Evolutionary conservation across 2,329 filamentous ascomycete species (phyloP).

Genomic region (Acrodontium crateriforme): DNA sequence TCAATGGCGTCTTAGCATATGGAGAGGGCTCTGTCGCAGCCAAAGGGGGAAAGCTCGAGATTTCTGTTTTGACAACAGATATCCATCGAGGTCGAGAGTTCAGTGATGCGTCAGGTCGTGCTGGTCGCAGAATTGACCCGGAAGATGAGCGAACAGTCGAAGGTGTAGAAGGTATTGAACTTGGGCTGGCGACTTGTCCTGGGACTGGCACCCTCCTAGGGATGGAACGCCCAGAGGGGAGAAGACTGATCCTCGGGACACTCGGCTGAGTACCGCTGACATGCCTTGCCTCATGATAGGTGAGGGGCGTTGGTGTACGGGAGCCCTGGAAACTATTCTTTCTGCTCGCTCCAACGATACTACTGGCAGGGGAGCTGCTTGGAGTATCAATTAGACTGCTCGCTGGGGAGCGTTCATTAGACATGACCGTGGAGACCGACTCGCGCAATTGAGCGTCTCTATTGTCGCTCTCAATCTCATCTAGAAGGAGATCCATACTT

Average conservation of each 20-base stretch:
- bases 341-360: conserved; percentile 41
- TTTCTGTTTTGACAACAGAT: conserved; percentile 8
- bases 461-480: conserved; percentile 48
- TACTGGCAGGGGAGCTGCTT: conserved; percentile 51
- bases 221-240: not conserved
- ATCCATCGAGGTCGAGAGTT: conserved; percentile 15
- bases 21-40: conserved; percentile 21
- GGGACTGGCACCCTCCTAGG: not conserved
- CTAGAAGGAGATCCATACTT: conserved; percentile 60
- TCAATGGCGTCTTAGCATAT: conserved; percentile 19
- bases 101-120: conserved; percentile 3
- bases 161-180: conserved; percentile 1
- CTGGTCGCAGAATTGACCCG: conserved; percentile 1
- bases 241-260: not conserved
- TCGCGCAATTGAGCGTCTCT: conserved; percentile 67
- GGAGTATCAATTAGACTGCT: conserved; percentile 38
- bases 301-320: conserved; percentile 27
- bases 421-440: conserved; percentile 84
- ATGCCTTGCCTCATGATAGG: conserved; percentile 12
- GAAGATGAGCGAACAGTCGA: conserved; percentile 1
- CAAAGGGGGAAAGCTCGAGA: conserved; percentile 19
- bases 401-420: conserved; percentile 50
- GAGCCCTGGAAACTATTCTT: conserved; percentile 34
- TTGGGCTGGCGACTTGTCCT: not conserved
- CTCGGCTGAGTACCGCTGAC: not conserved